A percentile compares a stretch with the other conserved stretches of the same genome.
These are phyloP conservation scores for Candida corydali DNA, from an alignment of 805 yeast species.

Conservation along the genomic window DNA sequence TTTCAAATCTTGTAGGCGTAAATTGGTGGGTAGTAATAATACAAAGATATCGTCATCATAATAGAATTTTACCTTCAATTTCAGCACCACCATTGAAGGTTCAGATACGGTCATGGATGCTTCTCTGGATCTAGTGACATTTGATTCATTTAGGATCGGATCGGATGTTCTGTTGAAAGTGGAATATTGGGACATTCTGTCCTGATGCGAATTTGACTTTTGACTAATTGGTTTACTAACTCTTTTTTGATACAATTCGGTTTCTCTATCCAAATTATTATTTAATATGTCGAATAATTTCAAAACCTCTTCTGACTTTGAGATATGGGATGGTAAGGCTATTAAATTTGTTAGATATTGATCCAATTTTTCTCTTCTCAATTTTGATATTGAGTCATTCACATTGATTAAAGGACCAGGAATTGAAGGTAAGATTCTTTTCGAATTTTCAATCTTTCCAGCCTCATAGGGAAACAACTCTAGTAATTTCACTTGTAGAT, in stretches of 20 bases:
- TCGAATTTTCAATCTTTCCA: constrained; percentile 72
- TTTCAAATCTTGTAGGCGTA: constrained; percentile 46
- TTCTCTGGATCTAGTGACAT: constrained; percentile 18
- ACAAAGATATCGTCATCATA: constrained; percentile 82
- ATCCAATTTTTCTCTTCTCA: constrained; percentile 52
- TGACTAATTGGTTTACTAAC: constrained; percentile 35
- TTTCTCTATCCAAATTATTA: constrained; percentile 57
- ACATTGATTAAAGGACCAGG: constrained; percentile 96
- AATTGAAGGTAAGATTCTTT: constrained; percentile 83
- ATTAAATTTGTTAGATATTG: constrained; percentile 54
- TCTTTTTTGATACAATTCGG: constrained; percentile 18
- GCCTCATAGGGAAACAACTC: constrained; percentile 90
- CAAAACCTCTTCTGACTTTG: constrained; percentile 64
- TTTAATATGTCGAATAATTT: constrained; percentile 64
- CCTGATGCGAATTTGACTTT: constrained; percentile 45
- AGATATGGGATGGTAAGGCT: constrained; percentile 70
- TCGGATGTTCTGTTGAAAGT: constrained; percentile 15
- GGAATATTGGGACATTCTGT: constrained; percentile 50
- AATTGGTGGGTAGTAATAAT: constrained; percentile 47
- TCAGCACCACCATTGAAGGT: constrained; percentile 19
- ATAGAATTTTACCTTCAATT: constrained; percentile 68
- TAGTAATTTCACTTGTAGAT: constrained; percentile 78
- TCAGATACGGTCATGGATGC: constrained; percentile 18
- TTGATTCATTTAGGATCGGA: constrained; percentile 10
- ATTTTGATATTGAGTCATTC: constrained; percentile 62